Conservation (phyloP, 179 eudicot genomes). For the Patellifolia procumbens region DNA sequence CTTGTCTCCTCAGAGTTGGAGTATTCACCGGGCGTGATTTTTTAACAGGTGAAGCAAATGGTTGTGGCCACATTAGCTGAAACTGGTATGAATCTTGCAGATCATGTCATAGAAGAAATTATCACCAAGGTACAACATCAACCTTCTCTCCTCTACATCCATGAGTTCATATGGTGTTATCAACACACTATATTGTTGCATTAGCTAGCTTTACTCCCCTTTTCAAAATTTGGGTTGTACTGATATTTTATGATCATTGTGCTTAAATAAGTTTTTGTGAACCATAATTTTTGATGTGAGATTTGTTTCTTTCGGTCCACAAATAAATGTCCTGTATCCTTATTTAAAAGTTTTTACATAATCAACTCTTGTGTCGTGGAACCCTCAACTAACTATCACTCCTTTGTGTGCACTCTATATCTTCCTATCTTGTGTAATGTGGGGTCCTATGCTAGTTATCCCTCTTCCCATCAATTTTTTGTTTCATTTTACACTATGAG, state of each 20-base stretch:
- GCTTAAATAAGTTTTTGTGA: not conserved
- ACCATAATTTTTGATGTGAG: not conserved
- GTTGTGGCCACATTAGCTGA: slow-evolving; percentile 98
- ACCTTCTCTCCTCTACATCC: not conserved
- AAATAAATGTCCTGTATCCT: too few relatives aligned
- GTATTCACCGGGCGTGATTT: not conserved
- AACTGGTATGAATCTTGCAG: slow-evolving; percentile 99
- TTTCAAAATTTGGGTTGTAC: not conserved
- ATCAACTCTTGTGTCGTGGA: too few relatives aligned
- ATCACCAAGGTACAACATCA: slow-evolving; percentile 74
- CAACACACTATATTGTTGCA: not conserved
- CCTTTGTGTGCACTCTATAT: too few relatives aligned
- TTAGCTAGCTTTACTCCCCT: not conserved
- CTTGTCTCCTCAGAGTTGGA: not conserved
- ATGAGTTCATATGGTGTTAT: not conserved
- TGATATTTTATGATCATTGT: not conserved
- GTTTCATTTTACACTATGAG: too few relatives aligned
- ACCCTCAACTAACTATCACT: too few relatives aligned
- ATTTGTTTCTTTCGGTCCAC: not conserved
- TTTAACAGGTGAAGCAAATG: slow-evolving; percentile 92
- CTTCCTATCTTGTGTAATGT: too few relatives aligned
- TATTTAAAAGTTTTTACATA: too few relatives aligned
- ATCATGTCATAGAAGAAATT: slow-evolving; percentile 90
- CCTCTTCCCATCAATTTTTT: too few relatives aligned
- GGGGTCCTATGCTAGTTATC: too few relatives aligned